Evolutionary conservation across 73 alveolate genomes (phyloP).

Genomic region (Paramecium tetraurelia): DNA sequence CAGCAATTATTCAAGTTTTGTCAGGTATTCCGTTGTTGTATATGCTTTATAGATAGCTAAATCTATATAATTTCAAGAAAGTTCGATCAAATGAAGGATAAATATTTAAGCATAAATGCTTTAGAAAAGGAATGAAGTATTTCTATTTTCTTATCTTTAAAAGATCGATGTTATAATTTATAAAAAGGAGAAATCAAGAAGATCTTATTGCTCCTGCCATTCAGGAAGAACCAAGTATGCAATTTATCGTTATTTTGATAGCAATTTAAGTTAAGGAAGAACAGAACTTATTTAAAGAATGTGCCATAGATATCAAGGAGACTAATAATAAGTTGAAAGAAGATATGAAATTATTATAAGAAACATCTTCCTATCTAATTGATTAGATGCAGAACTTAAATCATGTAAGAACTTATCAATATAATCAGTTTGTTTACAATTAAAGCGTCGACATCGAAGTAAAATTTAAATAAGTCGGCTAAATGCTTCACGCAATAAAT

Average conservation of each 20-base stretch:
- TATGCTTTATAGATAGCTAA: not conserved
- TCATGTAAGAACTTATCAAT: not conserved
- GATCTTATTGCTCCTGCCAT: not conserved
- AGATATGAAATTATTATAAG: conserved; percentile 38
- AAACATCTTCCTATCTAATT: not conserved
- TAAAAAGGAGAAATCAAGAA: conserved; percentile 25
- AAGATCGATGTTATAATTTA: conserved; percentile 36
- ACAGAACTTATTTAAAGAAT: conserved; percentile 32
- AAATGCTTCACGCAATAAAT: conserved; percentile 42
- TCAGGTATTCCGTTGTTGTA: not conserved
- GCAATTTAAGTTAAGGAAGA: conserved; percentile 40
- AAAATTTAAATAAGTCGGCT: conserved; percentile 41
- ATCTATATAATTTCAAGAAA: conserved; percentile 33
- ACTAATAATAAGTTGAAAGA: conserved; percentile 19
- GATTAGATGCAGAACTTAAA: conserved; percentile 32
- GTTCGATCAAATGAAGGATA: conserved; percentile 34
- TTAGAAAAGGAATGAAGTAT: conserved; percentile 50
- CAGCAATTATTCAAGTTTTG: conserved; percentile 45
- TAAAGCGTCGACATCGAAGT: conserved; percentile 43
- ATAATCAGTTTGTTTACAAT: conserved; percentile 26
- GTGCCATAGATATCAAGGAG: conserved; percentile 43
- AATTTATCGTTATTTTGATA: not conserved
- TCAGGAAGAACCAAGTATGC: conserved; percentile 36
- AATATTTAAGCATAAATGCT: conserved; percentile 30
- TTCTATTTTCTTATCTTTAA: not conserved